These are phyloP conservation scores for Ustilago xerochloae DNA, from an alignment of 1,284 basidiomycete genomes.

Conservation along the genomic window DNA sequence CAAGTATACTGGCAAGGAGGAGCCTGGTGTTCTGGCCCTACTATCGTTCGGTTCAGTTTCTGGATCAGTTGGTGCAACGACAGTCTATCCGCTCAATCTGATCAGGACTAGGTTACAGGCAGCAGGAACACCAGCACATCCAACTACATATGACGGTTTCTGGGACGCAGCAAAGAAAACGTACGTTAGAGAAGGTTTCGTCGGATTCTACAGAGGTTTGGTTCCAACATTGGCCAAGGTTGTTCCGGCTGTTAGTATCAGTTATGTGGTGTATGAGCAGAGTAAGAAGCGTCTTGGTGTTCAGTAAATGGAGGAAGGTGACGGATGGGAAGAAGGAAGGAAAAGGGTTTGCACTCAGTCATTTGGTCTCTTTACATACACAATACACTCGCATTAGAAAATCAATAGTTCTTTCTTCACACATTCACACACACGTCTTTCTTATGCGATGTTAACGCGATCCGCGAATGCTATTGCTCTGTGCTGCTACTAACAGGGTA, in stretches of 20 bases:
- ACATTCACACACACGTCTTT: too few relatives aligned
- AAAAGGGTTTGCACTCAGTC: background rate
- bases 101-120: constrained; percentile 95
- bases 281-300: constrained; percentile 56
- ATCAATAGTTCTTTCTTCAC: constrained; percentile 6
- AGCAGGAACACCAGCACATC: constrained; percentile 74
- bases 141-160: constrained; percentile 79
- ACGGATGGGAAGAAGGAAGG: background rate
- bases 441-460: too few relatives aligned
- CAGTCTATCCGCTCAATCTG: constrained; percentile 72
- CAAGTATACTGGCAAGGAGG: constrained; percentile 68
- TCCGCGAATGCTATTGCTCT: too few relatives aligned
- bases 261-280: constrained; percentile 67
- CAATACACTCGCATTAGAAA: background rate
- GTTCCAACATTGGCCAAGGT: constrained; percentile 87
- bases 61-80: constrained; percentile 69
- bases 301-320: constrained; percentile 15
- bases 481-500: too few relatives aligned
- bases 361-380: background rate
- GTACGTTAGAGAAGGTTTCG: constrained; percentile 85
- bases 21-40: constrained; percentile 69
- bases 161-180: constrained; percentile 86
- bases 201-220: constrained; percentile 93
- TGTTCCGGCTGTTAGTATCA: constrained; percentile 63
- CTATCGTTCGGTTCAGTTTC: constrained; percentile 69